These are phyloP conservation scores for Termitomyces sp. DNA, from an alignment of 1,284 basidiomycete genomes.

Conservation along the genomic window DNA sequence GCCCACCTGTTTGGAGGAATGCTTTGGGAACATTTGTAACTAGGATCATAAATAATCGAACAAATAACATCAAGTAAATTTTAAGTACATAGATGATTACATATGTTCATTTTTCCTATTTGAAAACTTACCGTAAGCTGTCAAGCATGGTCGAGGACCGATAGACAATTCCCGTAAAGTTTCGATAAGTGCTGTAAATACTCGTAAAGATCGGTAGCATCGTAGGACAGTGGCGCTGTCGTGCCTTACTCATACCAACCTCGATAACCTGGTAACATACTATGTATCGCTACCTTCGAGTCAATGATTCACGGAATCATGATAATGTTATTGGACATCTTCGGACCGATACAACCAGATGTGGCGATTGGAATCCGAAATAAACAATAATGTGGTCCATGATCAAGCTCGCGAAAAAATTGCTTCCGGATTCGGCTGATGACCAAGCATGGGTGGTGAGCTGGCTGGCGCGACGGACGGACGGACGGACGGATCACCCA, in stretches of 20 bases:
- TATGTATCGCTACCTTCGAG: background rate
- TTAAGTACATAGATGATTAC: too few species aligned
- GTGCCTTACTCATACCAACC: too few species aligned
- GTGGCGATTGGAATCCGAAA: background rate
- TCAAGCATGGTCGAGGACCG: too few species aligned
- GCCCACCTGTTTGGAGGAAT: background rate
- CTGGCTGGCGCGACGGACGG: background rate
- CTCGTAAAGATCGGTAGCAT: too few species aligned
- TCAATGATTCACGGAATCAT: background rate
- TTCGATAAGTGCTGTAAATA: too few species aligned
- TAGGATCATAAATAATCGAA: background rate
- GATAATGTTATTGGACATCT: background rate
- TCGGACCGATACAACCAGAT: background rate
- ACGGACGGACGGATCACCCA: background rate
- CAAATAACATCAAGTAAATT: background rate
- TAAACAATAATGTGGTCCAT: background rate
- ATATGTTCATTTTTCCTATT: too few species aligned
- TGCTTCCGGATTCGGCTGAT: conserved; percentile 5
- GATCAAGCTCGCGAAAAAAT: too few species aligned
- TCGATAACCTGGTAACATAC: too few species aligned
- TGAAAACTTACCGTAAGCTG: too few species aligned
- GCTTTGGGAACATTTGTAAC: background rate
- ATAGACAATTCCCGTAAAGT: too few species aligned
- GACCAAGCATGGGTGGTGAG: conserved; percentile 8
- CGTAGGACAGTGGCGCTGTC: too few species aligned